Evolutionary conservation across 23 red algal species (phyloP), one percentile per base, ranked within the genome.

Genomic region (Gracilariopsis chorda): DNA sequence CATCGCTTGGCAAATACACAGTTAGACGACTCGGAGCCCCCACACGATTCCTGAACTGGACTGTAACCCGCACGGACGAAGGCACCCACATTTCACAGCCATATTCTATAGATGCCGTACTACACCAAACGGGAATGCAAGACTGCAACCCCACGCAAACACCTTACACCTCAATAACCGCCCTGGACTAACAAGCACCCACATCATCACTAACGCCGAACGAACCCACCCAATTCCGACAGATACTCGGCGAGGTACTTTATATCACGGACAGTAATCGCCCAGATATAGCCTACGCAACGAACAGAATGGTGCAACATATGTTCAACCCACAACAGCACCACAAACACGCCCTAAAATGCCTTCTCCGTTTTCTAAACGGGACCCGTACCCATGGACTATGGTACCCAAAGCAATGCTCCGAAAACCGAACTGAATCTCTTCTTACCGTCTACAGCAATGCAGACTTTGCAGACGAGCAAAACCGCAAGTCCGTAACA

Each of bases 11-110:
- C 6, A 48, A 77, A 43, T 77, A 77, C 72, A 77, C 19, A 48
- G 3, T 77, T 23, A 77, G 49, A 20, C 32, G 72, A 29, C 25
- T 77, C 44, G 72, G 72, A 7, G 49, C 7, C 0, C 72, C 72
- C 33, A 77, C 72, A 20, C 23, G 33, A n/a, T 77, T 77, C 40
- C 39, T 77, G 4, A 77, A 77, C 40, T 77, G 41, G 72, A 51
- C 72, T 43, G 49, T 77, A 14, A 77, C 72, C 44, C 32, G 30
- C 48, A 30, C 23, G 5, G 32, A 33, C 4, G 7, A 48, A 7
- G 72, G 17, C 1, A 48, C n/a, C 6, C 72, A 77, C 39, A 11
- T 77, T 3, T 43, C 72, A 3, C 72, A 77, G 49, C 40, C 72
- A 9, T 1, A 77, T 77, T 20, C 72, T 3, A 77, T 77, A 8